Base-by-base conservation (phyloP, 2,329 filamentous ascomycete species). In the Alternaria burnsii region DNA sequence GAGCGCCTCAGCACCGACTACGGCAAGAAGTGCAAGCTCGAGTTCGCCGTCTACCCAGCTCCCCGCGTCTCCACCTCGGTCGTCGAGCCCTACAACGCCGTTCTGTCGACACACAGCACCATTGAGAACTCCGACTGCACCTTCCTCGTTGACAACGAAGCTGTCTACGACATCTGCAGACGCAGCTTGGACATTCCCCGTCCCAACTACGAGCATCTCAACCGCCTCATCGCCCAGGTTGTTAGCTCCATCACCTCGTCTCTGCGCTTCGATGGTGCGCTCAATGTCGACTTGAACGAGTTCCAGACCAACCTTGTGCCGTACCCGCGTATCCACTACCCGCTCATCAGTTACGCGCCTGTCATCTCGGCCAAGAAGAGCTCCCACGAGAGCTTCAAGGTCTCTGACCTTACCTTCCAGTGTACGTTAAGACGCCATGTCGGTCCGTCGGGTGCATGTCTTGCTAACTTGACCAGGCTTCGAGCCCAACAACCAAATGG, bases 361-460 rank as follows among this genome's bases (percentile, higher is more conserved):
- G 89, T 91, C 70, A 84, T 91, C 66, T 91, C 88, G 22, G 87
- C 88, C 60, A 84, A 86, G 83, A 92, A 91, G 86, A 92, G 90
- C 80, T 87, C 89, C 48, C 92, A 95, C 76, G 92, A 95, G 84
- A 92, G 90, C 84, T 94, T 94, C 88, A 93, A 92, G 85, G 89
- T 93, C 56, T 86, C 88, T 64, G 92, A 95, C 68, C 81, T 91
- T 66, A 91, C 89, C 75, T 88, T 90, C 82, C 88, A 91, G 79
- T 91, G 89, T 91, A 71, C 59, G 73, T 73, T 5, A 22, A 26
- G 24, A 11, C 22, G 12, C 20, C 2, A 12, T 30, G 14, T 41
- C 38, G 2, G 10, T 16, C 48, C 5, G 32, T 18, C 34, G 10
- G 5, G 10, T 55, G 71, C 51, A 36, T 26, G 30, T 32, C 58